Base-by-base conservation (phyloP, 2,329 filamentous ascomycete genomes). In the Drechslerella stenobrocha region DNA sequence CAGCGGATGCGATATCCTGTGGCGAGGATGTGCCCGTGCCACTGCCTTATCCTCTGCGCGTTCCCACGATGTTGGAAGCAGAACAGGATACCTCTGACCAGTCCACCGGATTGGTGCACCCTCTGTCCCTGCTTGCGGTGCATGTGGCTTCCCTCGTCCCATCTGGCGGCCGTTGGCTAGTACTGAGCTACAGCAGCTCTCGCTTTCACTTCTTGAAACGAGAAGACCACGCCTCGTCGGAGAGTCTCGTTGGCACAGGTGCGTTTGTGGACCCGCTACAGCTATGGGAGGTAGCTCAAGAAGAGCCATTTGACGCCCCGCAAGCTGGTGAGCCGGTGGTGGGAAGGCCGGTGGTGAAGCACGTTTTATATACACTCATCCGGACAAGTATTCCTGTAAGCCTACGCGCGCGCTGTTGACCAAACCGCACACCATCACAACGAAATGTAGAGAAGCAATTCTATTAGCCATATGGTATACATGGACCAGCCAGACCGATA, bases 1-100 rank as follows among this genome's bases (percentile, higher is more conserved):
- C 60, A 2, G 52, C 60, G 13, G 60, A 65, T 18, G 60, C 60
- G 2, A 58, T 65, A 48, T 57, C 60, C 13, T 65, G 60, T 15
- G 60, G 51, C 5, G 47, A 58, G 4, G 52, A 65, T 37, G 52
- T 65, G 6, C n/a, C 18, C 7, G 40, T 65, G 0, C 13, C 23
- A 3, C 5, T 65, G n/a, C 60, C 60, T 4, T 65, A 58, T 35
- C 0, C 15, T 26, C 52, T 65, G 15, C 37, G 28, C 7, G 11
- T 37, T n/a, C 22, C 26, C 5, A 15, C 23, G 2, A 9, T 30
- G 5, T 5, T 18, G 26, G 47, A 52, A 2, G n/a, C n/a, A n/a
- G 26, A 22, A 3, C 8, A 28, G 1, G 15, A n/a, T n/a, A 46
- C 8, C 13, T 5, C 4, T 8, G 18, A 7, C 30, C 18, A 7